Percentiles rank a stretch among this genome's conserved stretches.
phyloP scores from a whole-genome alignment of 176 grass and related monocot species.

The Eremochloa ophiuroides region DNA sequence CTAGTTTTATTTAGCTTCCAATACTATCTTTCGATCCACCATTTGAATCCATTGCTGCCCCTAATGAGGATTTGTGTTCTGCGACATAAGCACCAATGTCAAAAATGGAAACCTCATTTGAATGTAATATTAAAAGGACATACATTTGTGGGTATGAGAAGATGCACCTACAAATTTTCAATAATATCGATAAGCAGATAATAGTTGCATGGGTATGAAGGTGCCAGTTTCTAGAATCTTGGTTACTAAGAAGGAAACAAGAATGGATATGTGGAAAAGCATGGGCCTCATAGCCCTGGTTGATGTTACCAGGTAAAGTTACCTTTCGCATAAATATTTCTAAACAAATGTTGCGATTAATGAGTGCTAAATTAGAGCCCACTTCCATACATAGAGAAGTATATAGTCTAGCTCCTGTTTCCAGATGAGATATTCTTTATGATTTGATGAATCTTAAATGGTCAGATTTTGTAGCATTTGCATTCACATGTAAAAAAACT shows the following conservation, averaged over 20 bases:
- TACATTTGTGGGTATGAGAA: neutral
- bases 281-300: neutral
- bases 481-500: neutral
- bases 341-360: neutral
- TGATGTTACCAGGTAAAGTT: neutral
- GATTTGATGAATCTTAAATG: neutral
- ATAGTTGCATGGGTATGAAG: neutral
- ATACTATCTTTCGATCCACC: conserved; percentile 11
- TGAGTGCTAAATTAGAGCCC: neutral
- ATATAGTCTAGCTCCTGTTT: neutral
- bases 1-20: conserved; percentile 1
- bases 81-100: neutral
- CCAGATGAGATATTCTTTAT: neutral
- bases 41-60: conserved; percentile 22
- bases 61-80: conserved; percentile 34
- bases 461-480: neutral
- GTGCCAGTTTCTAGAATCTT: neutral
- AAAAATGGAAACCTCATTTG: neutral
- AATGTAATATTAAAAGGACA: neutral
- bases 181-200: neutral
- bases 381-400: neutral
- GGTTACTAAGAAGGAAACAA: neutral
- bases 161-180: neutral
- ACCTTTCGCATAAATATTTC: neutral
- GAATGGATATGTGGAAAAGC: conserved; percentile 6